A percentile compares a stretch with the other conserved stretches of the same genome.
Conservation (phyloP, 768 basidiomycete species). For the Mycena capillaripes region DNA sequence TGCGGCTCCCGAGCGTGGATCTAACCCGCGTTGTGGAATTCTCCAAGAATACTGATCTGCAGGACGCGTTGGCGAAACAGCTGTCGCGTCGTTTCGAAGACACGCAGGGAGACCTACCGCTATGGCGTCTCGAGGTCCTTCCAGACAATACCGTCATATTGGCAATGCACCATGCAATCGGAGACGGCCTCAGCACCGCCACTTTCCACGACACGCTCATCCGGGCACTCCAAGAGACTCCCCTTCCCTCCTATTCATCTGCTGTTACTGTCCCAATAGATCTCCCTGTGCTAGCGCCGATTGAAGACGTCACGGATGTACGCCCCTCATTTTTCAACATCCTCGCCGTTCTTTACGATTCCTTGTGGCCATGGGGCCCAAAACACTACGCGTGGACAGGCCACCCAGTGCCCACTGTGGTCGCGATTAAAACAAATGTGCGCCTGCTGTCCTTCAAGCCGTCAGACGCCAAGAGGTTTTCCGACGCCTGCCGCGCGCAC, state of each 20-base stretch:
- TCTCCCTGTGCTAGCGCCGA: conserved; percentile 36
- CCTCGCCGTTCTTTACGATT: conserved; percentile 41
- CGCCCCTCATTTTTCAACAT: conserved; percentile 43
- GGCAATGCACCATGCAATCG: conserved; percentile 53
- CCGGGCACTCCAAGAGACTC: conserved; percentile 41
- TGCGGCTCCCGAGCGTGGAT: conserved; percentile 45
- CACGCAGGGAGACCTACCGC: conserved; percentile 42
- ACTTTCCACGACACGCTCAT: conserved; percentile 52
- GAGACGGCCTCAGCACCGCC: conserved; percentile 54
- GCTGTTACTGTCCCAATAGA: conserved; percentile 37
- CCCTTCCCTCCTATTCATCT: background rate
- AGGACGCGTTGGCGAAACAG: conserved; percentile 41
- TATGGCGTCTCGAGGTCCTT: conserved; percentile 55
- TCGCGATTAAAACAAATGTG: conserved; percentile 39
- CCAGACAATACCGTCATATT: conserved; percentile 49
- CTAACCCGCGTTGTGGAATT: conserved; percentile 48
- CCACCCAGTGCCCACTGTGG: conserved; percentile 32
- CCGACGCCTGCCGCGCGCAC: conserved; percentile 2
- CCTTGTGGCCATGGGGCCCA: conserved; percentile 45
- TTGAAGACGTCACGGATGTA: conserved; percentile 45
- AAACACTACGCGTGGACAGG: conserved; percentile 48
- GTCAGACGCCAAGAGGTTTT: conserved; percentile 35
- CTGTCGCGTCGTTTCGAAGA: conserved; percentile 43
- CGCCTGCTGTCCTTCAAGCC: conserved; percentile 44
- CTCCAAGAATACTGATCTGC: conserved; percentile 38